Base-by-base conservation (phyloP, 2,329 filamentous ascomycete genomes). In the Stemphylium lycopersici region DNA sequence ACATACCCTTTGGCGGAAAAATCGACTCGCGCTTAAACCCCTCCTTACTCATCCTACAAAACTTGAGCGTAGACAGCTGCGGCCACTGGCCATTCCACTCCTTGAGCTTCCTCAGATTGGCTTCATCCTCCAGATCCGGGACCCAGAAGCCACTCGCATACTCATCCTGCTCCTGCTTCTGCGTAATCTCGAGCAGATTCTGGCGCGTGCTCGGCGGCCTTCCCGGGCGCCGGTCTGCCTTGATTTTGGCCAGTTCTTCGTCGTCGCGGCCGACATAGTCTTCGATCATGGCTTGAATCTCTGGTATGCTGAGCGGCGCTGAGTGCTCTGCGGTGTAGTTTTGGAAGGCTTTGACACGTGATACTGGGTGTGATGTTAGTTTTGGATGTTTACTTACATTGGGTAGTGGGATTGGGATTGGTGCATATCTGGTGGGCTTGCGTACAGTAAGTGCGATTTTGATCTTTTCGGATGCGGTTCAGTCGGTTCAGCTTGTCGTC, bases 81-180 rank as follows among this genome's bases (percentile, higher is more conserved):
- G 90, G 83, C 93, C 93, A 98, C 22, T 90, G 84, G 3, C 90
- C 90, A 61, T 91, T 89, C 91, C 92, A 98, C 18, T 82, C 80
- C 59, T 85, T 83, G 36, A 98, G 76, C 61, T 84, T 82, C 52
- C 81, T 76, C 46, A 90, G 77, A 62, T 87, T 91, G 42, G 87
- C 83, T 36, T 82, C 80, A 37, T 87, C 83, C 50, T 86, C 84
- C 48, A 97, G 78, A 70, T 97, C 90, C 0, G 93, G 93, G 36
- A 96, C 75, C 91, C 90, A 89, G 69, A 96, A 96, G 0, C 95
- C 95, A 48, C 87, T 86, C 59, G 88, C 84, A 62, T 90, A 90
- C 78, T 99, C 95, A 64, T 89, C 89, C 69, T 88, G 82, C 60
- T 97, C 89, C 1, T 78, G 79, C 12, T 84, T 82, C 49, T 90